These are phyloP conservation scores for Sphagnurus paluster DNA, from an alignment of 1,284 basidiomycete genomes.

Conservation along the genomic window DNA sequence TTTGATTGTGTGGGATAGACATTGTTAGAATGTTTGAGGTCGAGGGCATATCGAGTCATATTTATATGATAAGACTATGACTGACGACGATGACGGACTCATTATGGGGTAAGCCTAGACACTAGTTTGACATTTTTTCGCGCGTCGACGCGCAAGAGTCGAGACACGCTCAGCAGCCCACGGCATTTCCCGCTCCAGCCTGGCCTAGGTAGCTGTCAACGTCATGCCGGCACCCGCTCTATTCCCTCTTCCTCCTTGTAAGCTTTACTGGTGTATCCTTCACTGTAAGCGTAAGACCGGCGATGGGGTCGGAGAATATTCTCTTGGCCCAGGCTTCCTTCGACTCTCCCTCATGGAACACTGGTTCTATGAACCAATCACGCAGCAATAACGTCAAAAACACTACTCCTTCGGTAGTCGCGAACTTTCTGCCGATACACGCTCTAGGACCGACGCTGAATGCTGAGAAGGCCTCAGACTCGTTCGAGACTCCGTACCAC, in stretches of 20 bases:
- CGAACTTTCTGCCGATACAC: constrained; percentile 58
- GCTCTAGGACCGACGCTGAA: constrained; percentile 54
- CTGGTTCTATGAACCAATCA: constrained; percentile 50
- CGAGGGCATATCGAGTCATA: no score
- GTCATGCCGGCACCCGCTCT: not conserved
- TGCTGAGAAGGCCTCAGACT: constrained; percentile 41
- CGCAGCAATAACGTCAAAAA: constrained; percentile 50
- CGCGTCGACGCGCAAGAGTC: no score
- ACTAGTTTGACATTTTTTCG: no score
- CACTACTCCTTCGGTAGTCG: constrained; percentile 49
- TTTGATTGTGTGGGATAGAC: constrained; percentile 60
- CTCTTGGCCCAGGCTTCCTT: constrained; percentile 42
- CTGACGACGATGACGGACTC: no score
- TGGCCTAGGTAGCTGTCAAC: not conserved
- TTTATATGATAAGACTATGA: no score
- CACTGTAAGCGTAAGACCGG: constrained; percentile 42
- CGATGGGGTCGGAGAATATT: constrained; percentile 37
- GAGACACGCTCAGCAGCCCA: no score
- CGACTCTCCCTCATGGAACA: constrained; percentile 42
- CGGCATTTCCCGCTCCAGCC: not conserved
- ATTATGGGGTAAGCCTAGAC: no score
- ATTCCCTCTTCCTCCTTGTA: constrained; percentile 22
- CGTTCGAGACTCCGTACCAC: constrained; percentile 31
- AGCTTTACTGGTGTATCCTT: constrained; percentile 42
- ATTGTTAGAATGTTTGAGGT: no score